Evolutionary conservation across 2,329 filamentous ascomycete species (phyloP), one percentile per base, ranked within the genome.

Genomic region (Truncatella angustata): DNA sequence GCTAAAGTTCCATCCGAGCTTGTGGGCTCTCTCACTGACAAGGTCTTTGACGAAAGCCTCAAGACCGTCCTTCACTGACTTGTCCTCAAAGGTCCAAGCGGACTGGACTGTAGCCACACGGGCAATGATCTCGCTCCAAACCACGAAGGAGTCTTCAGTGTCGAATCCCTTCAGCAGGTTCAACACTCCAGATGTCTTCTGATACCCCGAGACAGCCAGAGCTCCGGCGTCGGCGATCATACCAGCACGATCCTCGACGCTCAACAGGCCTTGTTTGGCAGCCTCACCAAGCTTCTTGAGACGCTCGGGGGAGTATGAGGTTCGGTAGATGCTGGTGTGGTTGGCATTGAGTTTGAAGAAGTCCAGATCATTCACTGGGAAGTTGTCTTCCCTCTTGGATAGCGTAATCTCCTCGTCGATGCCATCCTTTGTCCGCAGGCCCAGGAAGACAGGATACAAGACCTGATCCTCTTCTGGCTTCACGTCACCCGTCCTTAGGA

Each of bases 261-360:
- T 87, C 51, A 97, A 76, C 9, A 92, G 79, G 4, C 89, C 90
- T 43, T 86, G 73, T 71, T 89, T 94, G 43, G 91, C 93, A 51
- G 92, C 90, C 65, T 91, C 75, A 23, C 93, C 93, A 34, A 97
- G 86, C 77, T 96, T 96, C 60, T 85, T 80, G 40, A 97, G 81
- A 32, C 93, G 87, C 63, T 90, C 87, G 2, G 91, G 87, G 2
- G 85, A 80, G 74, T 97, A 97, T 1, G 87, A 90, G 1, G 92
- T 97, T 54, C 93, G 86, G 77, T 95, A 97, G 57, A 97, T 86
- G 58, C 90, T 90, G 20, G 91, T 92, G 70, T 97, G 93, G 66
- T 97, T 91, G 14, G 93, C 91, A 66, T 97, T 97, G 55, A 97
- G 77, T 79, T 97, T 97, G 84, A 88, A 97, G 74, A 97, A 97